Base-by-base conservation (phyloP, 1,284 basidiomycete species). In the Fomitopsis pinicola region DNA sequence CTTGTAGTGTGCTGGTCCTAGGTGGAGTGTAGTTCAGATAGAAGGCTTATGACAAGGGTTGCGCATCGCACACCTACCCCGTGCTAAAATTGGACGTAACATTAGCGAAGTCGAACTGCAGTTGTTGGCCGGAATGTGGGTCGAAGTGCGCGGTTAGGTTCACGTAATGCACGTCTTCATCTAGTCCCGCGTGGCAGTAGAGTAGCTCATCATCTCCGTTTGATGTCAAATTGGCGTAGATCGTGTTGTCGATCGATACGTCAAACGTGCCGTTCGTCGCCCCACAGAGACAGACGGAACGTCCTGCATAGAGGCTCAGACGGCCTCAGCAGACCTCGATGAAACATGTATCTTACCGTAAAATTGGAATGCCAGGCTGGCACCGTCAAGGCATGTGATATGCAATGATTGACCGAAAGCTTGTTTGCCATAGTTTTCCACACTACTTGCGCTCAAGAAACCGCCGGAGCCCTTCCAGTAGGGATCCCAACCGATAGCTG, bases 201-300 rank as follows among this genome's bases (percentile, higher is more conserved):
- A 69, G 59, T 10, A 64, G 19, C 10, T 12, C 19, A 17, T 58
- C 54, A 36, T 42, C 56, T 35, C 61, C 38, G 40, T 61, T 38
- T 17, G 22, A 7, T 8, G 55, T 22, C 26, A 60, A 35, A 44
- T 59, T 50, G 45, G 62, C 46, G 36, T 55, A 38, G 14, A 64
- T 8, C 35, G 40, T 55, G 50, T 66, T 67, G 62, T 77, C 75
- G 40, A 77, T 61, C 0, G 63, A 60, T n/a, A 75, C 62, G 44
- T 73, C 64, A 59, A 72, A 76, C 3, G 59, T 56, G 30, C 64
- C 55, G 33, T 59, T 60, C 14, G 62, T 26, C 33, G 45, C 52
- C 42, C 66, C 57, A 42, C 59, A 59, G 1, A 65, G 58, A 35
- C 54, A 59, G 40, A 62, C 17, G 12, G 52, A 28, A 33, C 5